Percentiles rank a stretch among this genome's conserved stretches.
Evolutionary conservation across 2,329 filamentous ascomycete species (phyloP).

Genomic region (Myotisia sp.): DNA sequence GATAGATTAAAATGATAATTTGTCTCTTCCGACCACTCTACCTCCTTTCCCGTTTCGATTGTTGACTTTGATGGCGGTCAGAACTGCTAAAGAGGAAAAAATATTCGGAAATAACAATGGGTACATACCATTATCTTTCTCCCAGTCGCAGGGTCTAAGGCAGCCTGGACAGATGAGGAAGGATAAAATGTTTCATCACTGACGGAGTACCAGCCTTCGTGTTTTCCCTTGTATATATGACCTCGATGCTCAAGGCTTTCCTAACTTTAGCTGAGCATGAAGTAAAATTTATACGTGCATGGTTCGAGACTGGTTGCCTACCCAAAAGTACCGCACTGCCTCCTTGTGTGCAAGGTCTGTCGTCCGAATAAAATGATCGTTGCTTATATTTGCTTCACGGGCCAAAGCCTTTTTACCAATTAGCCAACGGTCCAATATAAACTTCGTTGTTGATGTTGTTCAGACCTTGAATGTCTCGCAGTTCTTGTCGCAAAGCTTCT

Average conservation of each 20-base stretch:
- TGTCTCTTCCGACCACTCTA: conserved; percentile 84
- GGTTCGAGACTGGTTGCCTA: conserved; percentile 17
- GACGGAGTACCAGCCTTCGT: conserved; percentile 92
- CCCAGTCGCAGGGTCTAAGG: conserved; percentile 66
- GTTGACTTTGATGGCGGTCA: conserved; percentile 38
- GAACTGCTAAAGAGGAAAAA: neutral
- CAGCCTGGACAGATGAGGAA: conserved; percentile 55
- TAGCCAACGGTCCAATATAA: too few species aligned
- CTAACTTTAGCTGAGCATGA: conserved; percentile 18
- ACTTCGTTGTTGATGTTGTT: too few species aligned
- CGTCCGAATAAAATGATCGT: conserved; percentile 85
- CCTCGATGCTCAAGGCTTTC: conserved; percentile 58
- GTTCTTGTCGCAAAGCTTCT: conserved; percentile 78
- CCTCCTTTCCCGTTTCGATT: conserved; percentile 75
- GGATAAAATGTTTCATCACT: conserved; percentile 96
- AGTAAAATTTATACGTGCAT: neutral
- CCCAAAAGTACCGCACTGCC: conserved; percentile 83
- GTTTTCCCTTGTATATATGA: conserved; percentile 70
- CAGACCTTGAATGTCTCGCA: conserved; percentile 60
- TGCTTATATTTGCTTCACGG: conserved; percentile 50
- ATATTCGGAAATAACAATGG: neutral
- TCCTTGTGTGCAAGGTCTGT: conserved; percentile 70
- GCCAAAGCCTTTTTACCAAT: conserved; percentile 54
- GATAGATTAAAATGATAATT: conserved; percentile 95
- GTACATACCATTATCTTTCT: conserved; percentile 56